phyloP scores from a whole-genome alignment of 352 stramenopile genomes.

The Blastocystis sp. region DNA sequence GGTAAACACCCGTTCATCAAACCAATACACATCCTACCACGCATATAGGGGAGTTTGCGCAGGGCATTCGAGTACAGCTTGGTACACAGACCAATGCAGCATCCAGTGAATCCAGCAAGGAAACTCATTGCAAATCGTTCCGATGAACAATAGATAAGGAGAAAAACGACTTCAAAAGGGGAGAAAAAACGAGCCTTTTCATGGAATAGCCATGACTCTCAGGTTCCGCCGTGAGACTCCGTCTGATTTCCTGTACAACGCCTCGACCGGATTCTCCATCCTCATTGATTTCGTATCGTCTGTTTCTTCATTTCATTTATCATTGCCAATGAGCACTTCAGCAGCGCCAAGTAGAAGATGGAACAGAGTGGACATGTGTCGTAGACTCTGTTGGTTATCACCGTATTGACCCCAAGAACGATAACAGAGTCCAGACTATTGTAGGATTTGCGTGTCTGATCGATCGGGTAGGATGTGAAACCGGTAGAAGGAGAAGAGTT shows the following conservation, averaged over 20 bases:
- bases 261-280: neutral
- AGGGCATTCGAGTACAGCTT: slow-evolving; percentile 38
- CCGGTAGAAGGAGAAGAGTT: slow-evolving; percentile 97
- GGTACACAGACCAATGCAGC: slow-evolving; percentile 1
- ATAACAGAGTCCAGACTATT: slow-evolving; percentile 77
- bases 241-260: no score
- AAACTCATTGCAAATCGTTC: slow-evolving; percentile 18
- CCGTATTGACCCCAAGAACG: slow-evolving; percentile 71
- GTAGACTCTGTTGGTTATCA: no score
- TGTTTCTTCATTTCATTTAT: no score
- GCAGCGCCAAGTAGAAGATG: no score
- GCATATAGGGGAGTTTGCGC: slow-evolving; percentile 33
- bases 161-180: neutral
- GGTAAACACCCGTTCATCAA: neutral
- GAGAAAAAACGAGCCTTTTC: neutral
- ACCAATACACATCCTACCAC: neutral
- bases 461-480: slow-evolving; percentile 77
- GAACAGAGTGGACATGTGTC: no score
- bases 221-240: no score
- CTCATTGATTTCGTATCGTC: neutral
- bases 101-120: slow-evolving; percentile 27
- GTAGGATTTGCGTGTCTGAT: neutral
- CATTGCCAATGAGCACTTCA: no score
- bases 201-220: neutral
- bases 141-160: no score